Base-by-base conservation (phyloP, 139 green algal genomes). In the Nannochloris sp. region DNA sequence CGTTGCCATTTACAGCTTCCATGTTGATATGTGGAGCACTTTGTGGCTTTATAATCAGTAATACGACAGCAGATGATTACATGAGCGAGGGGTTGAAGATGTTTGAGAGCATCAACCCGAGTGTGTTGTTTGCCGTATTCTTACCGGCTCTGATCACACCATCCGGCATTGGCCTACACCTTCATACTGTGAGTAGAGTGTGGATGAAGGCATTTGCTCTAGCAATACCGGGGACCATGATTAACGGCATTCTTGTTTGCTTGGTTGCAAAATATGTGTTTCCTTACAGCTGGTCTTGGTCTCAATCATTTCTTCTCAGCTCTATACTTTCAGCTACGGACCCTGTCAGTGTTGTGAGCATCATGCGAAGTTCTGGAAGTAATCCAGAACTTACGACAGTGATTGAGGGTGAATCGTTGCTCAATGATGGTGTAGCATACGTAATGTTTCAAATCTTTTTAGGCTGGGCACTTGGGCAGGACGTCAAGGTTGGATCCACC, bases 341-440 rank as follows among this genome's bases (percentile, higher is more conserved):
- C 65, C 86, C 86, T 3, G 83, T 91, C 3, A 85, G 85, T 9
- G 84, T 90, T 4, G 76, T 91, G 23, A 73, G 80, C 7, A 48
- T 88, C 14, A 72, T 90, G 4, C 56, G 59, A 18, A 49, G 61
- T 29, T 64, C 69, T 48, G 51, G 56, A 11, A 25, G 18, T 6
- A 16, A 27, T 27, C 27, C 37, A 18, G 44, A 16, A 10, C 44
- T 75, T 29, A 44, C 49, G 19, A 67, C 54, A 18, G 10, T 64
- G 1, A 62, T 72, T 21, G 64, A 62, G 5, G 60, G 57, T 4
- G 87, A 95, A 70, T 82, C 76, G 4, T 76, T 95, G 18, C 62
- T 93, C 40, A 95, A 95, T 46, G 87, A 95, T 63, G 87, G 86
- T 67, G 81, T 75, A 14, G 84, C 85, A 11, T 84, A 76, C 44